Evolutionary conservation across 1,139 yeast genomes (phyloP), one percentile per base, ranked within the genome.

Genomic region (Pichia terricola): DNA sequence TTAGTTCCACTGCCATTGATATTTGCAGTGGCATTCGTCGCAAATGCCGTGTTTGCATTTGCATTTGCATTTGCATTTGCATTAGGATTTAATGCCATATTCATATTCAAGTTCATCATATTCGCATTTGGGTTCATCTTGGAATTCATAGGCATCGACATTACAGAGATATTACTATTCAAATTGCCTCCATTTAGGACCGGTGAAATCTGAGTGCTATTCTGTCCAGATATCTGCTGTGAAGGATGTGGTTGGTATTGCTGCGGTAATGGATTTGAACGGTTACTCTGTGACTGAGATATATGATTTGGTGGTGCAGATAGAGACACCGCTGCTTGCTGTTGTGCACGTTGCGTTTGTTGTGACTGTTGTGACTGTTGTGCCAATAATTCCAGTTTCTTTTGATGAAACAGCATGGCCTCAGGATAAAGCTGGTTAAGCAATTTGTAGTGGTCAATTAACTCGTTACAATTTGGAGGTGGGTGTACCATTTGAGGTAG

Each of bases 381-480:
- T 50, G 69, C 67, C 62, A 69, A 58, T 48, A 70, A 68, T 43
- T 68, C 70, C 52, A 73, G 63, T 47, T 69, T 72, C 59, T 67
- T 58, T 53, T 70, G 76, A 50, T 72, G 64, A 49, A 66, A 69
- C 41, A 71, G 76, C 35, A 74, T 61, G 0, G 77, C 78, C 49
- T 75, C 81, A 0, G 79, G 79, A 50, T 75, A 76, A 38, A 76
- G 56, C 43, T 72, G 76, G 50, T 74, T 76, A 42, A 76, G 60
- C 43, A 69, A 62, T 34, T 64, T 61, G 55, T 76, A 76, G 41
- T 72, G 64, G 39, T 65, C 72, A 44, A 61, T 63, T 43, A 76
- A 63, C 53, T 75, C 81, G 0, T 79, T 77, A 67, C 75, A 68
- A 42, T 75, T 79, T 5, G 69, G 70, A 3, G 81, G 81, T 5